These are phyloP conservation scores for Phytomonas sp. DNA, from an alignment of 208 protist species.

Conservation along the genomic window DNA sequence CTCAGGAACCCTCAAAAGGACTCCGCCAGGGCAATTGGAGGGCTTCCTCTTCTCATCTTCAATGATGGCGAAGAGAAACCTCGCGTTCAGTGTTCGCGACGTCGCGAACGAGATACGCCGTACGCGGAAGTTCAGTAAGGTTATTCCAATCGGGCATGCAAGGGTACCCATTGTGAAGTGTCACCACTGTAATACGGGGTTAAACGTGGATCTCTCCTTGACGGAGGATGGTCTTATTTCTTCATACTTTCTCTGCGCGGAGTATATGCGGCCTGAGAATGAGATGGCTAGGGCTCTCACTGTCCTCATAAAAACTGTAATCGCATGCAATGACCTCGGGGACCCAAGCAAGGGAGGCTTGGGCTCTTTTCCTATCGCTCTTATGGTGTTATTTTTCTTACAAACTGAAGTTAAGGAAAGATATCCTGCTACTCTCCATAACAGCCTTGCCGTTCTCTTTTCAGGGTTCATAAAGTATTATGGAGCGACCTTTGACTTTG, in stretches of 20 bases:
- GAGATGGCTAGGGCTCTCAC: constrained; percentile 63
- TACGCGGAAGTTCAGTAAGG: constrained; percentile 20
- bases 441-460: constrained; percentile 45
- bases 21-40: no score
- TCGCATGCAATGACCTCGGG: constrained; percentile 43
- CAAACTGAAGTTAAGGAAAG: constrained; percentile 27
- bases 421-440: constrained; percentile 28
- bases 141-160: constrained; percentile 47
- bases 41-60: no score
- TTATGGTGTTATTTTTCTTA: constrained; percentile 80
- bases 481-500: constrained; percentile 50
- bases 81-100: constrained; percentile 22
- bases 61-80: constrained; percentile 7
- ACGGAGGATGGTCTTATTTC: constrained; percentile 41
- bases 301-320: constrained; percentile 64
- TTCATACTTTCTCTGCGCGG: constrained; percentile 58
- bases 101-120: constrained; percentile 43
- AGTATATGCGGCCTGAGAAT: constrained; percentile 52
- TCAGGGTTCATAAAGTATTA: constrained; percentile 76
- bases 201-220: constrained; percentile 73
- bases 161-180: constrained; percentile 84
- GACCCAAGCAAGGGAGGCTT: constrained; percentile 77
- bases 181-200: constrained; percentile 21
- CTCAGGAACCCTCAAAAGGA: no score
- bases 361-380: constrained; percentile 72